Base-by-base conservation (phyloP, 257 asterid species). In the Ocimum tenuiflorum region DNA sequence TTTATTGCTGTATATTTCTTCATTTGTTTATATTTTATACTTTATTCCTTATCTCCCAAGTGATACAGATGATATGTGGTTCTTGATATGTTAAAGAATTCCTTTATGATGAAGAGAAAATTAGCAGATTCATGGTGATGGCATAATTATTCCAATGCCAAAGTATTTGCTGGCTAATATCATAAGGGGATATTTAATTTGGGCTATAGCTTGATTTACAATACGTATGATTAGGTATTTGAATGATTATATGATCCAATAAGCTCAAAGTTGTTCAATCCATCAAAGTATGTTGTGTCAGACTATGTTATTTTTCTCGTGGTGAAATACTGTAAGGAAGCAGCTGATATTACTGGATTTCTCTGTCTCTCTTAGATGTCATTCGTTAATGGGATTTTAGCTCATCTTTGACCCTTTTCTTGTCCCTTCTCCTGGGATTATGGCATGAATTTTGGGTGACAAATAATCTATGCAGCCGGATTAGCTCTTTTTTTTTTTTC, bases 351-450 rank as follows among this genome's bases (percentile, higher is more conserved):
- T 33, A 13, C 3, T 50, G 43, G 11, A 24, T 48, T n/a, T n/a
- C n/a, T n/a, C n/a, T n/a, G n/a, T n/a, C n/a, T n/a, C n/a, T n/a
- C n/a, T n/a, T n/a, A 29, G 11, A 38, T 56, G 12, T 42, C 19
- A 13, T 22, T 69, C 20, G 3, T 41, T 63, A 48, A 57, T 58
- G 14, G 62, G 36, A 46, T 45, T 24, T 20, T 38, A 10, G n/a
- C n/a, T n/a, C n/a, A n/a, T n/a, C n/a, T n/a, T n/a, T n/a, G n/a
- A n/a, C 60, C 41, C 15, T 39, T 55, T 43, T 42, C 20, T 19
- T 55, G 11, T 38, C 61, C 56, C 59, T 59, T 53, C 67, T 62
- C 23, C 35, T 60, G 52, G 43, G 35, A 55, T 22, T 46, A 57
- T 36, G 71, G 23, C 10, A 14, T 11, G 20, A 5, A 27, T 7